Percentiles rank a stretch among this genome's conserved stretches.
Evolutionary conservation across 2,329 filamentous ascomycete species (phyloP).

Genomic region (Neoscytalidium dimidiatum): DNA sequence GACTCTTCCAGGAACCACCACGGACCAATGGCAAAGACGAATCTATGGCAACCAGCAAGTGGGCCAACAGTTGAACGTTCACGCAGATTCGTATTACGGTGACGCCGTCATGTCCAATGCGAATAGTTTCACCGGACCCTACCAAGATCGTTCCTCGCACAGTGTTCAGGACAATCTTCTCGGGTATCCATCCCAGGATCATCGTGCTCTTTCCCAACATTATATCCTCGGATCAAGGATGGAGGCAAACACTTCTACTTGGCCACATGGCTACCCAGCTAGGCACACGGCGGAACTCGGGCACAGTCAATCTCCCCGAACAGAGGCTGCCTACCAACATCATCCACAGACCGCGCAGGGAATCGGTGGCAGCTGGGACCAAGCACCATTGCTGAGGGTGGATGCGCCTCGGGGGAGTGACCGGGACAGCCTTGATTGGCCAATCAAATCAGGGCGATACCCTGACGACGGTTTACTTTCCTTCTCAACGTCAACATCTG

Average conservation of each 20-base stretch:
- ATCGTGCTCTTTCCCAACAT: neutral
- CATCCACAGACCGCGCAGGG: neutral
- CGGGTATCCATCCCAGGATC: neutral
- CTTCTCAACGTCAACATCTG: too few relatives aligned
- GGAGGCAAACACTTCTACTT: too few relatives aligned
- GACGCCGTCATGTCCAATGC: too few relatives aligned
- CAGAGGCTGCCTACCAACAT: neutral
- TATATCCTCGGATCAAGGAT: neutral
- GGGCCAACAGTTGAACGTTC: neutral
- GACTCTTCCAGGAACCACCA: neutral
- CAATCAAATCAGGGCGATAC: too few relatives aligned
- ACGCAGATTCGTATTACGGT: neutral
- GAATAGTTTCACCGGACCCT: too few relatives aligned
- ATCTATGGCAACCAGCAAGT: neutral
- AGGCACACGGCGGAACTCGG: neutral
- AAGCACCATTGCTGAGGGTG: neutral
- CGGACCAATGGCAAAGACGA: neutral
- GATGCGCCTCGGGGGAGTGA: neutral
- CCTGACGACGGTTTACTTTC: too few relatives aligned
- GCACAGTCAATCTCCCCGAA: neutral
- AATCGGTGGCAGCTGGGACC: neutral
- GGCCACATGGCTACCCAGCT: neutral
- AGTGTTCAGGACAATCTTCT: neutral
- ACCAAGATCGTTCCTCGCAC: neutral
- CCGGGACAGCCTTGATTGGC: neutral